Evolutionary conservation across 352 stramenopile species (phyloP), one percentile per base, ranked within the genome.

Genomic region (Saprolegnia parasitica): DNA sequence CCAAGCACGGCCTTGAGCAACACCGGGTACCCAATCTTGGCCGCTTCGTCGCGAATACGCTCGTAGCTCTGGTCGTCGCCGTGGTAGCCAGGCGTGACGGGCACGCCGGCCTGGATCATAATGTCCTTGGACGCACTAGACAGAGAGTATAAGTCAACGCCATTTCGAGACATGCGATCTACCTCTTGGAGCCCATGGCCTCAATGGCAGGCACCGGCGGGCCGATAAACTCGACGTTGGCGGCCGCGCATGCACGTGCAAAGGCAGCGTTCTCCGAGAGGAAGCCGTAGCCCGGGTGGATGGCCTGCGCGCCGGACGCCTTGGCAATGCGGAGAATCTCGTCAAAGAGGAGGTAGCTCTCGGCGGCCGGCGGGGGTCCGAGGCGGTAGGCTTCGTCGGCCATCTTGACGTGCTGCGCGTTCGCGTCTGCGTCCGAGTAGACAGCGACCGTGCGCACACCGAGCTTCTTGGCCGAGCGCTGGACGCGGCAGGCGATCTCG

Each of bases 1-100:
- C 91, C 91, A 37, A 95, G 78, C 37, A 96, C 86, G 6, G 92
- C 92, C 76, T 98, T 98, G 66, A 98, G 91, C 56, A 98, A 84
- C 60, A 98, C 84, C 0, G 92, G 92, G 73, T 96, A 98, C 1
- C 93, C 93, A 45, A 98, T 96, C 68, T 87, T 81, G 21, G 77
- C 75, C 3, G 93, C 89, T 66, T 96, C 90, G 20, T 68, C 73
- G 67, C 89, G 71, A 10, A 97, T 75, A 24, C 77, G 84, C 63
- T 86, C 87, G 50, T 92, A 78, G 45, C 72, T 84, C 77, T 98
- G 91, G 71, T 97, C 87, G 37, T 86, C 86, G 21, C 93, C 93
- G 73, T 97, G 88, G 74, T 97, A 98, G 16, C 92, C 90, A 13
- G 91, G 91, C 10, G 84, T 96, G 35, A 96, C 87, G 3, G 87